Evolutionary conservation across 371 early-diverging fungal genomes (phyloP).

Genomic region (Batrachochytrium dendrobatidis): DNA sequence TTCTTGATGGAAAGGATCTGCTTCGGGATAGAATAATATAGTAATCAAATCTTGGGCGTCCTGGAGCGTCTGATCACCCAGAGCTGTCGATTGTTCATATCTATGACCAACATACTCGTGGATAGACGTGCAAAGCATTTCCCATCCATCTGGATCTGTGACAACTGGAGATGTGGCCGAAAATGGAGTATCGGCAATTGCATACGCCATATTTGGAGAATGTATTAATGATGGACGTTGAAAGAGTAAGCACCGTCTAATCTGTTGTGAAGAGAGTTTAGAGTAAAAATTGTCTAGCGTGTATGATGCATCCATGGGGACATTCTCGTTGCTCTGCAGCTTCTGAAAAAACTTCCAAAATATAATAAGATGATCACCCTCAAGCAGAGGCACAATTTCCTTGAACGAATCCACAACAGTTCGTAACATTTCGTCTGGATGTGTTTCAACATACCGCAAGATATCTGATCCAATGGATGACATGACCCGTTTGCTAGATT

Average conservation of each 20-base stretch:
- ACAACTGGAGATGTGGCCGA: background rate
- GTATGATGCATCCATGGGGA: background rate
- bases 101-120: background rate
- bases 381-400: constrained; percentile 12
- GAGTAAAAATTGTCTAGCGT: background rate
- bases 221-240: too few relatives aligned
- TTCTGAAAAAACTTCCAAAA: constrained; percentile 8
- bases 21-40: background rate
- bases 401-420: constrained; percentile 2
- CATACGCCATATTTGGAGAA: too few relatives aligned
- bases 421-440: constrained; percentile 10
- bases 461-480: constrained; percentile 7
- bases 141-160: constrained; percentile 1
- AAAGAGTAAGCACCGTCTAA: background rate
- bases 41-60: background rate
- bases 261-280: background rate
- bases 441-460: constrained; percentile 6
- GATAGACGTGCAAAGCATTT: background rate
- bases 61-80: background rate
- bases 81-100: background rate
- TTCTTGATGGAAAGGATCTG: background rate
- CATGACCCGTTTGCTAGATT: constrained; percentile 8
- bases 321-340: background rate
- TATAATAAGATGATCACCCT: constrained; percentile 8
- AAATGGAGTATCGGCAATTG: too few relatives aligned